Evolutionary conservation across 23 red algal genomes (phyloP), one percentile per base, ranked within the genome.

Genomic region (Gracilaria caudata): DNA sequence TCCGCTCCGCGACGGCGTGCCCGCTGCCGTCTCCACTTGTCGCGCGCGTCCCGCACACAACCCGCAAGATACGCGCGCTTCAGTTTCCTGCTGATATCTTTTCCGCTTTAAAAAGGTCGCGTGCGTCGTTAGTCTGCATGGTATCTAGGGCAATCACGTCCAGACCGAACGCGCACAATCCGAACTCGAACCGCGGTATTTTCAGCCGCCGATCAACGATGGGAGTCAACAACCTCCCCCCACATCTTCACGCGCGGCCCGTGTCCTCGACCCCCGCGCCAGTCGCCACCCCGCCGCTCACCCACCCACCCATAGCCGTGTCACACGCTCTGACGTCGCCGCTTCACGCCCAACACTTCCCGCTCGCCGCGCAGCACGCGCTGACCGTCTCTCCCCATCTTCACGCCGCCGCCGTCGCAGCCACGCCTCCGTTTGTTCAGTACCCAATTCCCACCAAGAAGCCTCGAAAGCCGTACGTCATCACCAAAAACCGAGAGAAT

Each of bases 381-480:
- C 39, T 70, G 25, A 43, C 80, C 13, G 45, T 53, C 2, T 53
- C 44, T 2, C 57, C 80, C 6, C 80, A 84, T 45, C 65, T 68
- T n/a, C 82, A 86, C 26, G 19, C 64, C 65, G 26, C 82, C 45
- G 39, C 53, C 53, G 36, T 63, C 3, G 30, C n/a, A 4, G 32
- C 64, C 3, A 51, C 65, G n/a, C 58, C 64, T 20, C 65, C 82
- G 61, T 86, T 86, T 66, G 61, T 75, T 8, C 55, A 51, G 32
- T 84, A 83, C 51, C 49, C 89, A 46, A 64, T 89, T 10, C 75
- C 87, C 32, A 40, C 77, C 58, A 91, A 91, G 65, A 91, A 91
- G 51, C 83, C 92, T 21, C 83, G 95, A 46, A 98, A 98, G 58
- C 95, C 95, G 21, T 98, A 98, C 74, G 63, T 80, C 63, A 83